A percentile compares a stretch with the other conserved stretches of the same genome.
These are phyloP conservation scores for Teratosphaeria viscida DNA, from an alignment of 2,329 filamentous ascomycete species.

Conservation along the genomic window DNA sequence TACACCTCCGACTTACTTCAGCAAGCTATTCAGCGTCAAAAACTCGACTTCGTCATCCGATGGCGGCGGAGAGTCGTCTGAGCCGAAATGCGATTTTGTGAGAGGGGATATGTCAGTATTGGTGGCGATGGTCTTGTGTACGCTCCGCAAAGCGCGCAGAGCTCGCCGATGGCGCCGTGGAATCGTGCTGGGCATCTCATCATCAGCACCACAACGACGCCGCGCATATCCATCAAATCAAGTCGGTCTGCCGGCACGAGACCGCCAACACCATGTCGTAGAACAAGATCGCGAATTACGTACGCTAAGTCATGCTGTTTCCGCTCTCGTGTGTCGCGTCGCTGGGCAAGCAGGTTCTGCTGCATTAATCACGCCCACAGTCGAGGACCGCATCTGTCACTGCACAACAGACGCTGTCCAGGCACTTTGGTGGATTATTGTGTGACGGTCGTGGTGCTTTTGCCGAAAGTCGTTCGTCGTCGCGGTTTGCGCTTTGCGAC, in stretches of 20 bases:
- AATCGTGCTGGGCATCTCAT: conserved; percentile 4
- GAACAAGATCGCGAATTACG: conserved; percentile 19
- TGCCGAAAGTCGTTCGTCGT: background rate
- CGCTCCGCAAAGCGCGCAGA: conserved; percentile 5
- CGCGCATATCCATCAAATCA: conserved; percentile 28
- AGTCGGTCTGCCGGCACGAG: background rate
- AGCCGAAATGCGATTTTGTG: conserved; percentile 4
- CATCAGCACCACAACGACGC: conserved; percentile 22
- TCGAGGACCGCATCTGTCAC: conserved; percentile 39
- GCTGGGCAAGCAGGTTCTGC: conserved; percentile 29
- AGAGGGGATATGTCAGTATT: conserved; percentile 9
- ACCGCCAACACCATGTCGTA: background rate
- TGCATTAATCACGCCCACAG: conserved; percentile 35
- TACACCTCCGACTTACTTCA: conserved; percentile 39
- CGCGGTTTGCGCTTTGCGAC: background rate
- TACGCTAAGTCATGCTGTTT: conserved; percentile 36
- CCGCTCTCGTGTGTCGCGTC: conserved; percentile 30
- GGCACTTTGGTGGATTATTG: background rate
- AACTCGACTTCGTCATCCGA: conserved; percentile 3
- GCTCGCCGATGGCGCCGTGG: conserved; percentile 1
- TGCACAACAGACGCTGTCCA: conserved; percentile 19
- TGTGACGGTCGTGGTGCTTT: background rate
- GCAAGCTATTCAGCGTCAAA: conserved; percentile 46
- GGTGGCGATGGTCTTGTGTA: conserved; percentile 7
- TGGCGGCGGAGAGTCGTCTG: conserved; percentile 1